Conservation (phyloP, 78 protist genomes). For the Dictyostelium purpureum region DNA sequence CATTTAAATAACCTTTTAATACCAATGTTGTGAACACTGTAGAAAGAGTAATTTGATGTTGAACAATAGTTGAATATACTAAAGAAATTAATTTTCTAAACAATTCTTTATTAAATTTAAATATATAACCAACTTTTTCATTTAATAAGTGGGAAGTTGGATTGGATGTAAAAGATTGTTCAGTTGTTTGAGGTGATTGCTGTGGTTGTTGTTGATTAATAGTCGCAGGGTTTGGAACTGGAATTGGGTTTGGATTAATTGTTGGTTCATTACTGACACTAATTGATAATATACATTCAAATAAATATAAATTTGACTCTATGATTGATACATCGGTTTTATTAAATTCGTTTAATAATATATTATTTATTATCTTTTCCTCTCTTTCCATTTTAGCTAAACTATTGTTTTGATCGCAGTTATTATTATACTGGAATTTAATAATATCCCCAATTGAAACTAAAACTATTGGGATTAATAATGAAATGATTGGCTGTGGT, state of each 20-base stretch:
- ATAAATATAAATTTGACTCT: conserved; percentile 9
- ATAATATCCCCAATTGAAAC: neutral
- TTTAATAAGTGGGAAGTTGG: too few relatives aligned
- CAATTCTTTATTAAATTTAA: neutral
- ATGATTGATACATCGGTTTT: conserved; percentile 14
- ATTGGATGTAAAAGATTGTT: neutral
- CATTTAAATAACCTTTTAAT: neutral
- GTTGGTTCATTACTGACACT: conserved; percentile 17
- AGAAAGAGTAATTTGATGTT: conserved; percentile 10
- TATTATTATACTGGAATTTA: neutral
- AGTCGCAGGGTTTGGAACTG: neutral
- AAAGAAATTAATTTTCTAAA: conserved; percentile 29
- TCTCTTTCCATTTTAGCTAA: neutral
- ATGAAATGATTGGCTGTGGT: conserved; percentile 21
- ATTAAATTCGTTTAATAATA: conserved; percentile 4
- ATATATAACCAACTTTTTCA: neutral
- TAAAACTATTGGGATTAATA: neutral
- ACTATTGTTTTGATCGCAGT: neutral
- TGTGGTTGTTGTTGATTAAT: neutral
- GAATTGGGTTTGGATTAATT: neutral
- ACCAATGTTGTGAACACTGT: conserved; percentile 8
- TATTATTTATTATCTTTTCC: neutral
- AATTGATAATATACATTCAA: conserved; percentile 11
- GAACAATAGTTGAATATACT: neutral
- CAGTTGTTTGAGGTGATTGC: neutral